Conservation (phyloP, 495 filamentous ascomycete species). For the Jackrogersella multiformis region DNA sequence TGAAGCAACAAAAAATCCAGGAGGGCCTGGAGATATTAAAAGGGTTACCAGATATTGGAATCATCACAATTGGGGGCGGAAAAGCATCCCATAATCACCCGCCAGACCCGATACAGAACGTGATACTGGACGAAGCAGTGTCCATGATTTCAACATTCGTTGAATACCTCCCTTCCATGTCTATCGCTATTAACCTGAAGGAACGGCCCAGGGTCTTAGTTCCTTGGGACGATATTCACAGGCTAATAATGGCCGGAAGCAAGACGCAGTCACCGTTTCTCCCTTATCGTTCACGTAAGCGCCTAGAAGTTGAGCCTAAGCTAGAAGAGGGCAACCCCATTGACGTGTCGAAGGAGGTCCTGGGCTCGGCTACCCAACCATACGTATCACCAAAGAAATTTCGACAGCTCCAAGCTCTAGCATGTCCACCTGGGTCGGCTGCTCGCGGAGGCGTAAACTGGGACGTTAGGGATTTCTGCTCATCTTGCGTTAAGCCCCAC, state of each 20-base stretch:
- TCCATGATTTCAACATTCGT: slow-evolving; percentile 73
- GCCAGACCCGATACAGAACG: slow-evolving; percentile 56
- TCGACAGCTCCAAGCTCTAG: slow-evolving; percentile 58
- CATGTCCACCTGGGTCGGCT: slow-evolving; percentile 67
- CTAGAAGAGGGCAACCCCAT: slow-evolving; percentile 8
- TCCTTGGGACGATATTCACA: slow-evolving; percentile 63
- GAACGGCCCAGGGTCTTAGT: slow-evolving; percentile 80
- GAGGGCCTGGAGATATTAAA: slow-evolving; percentile 45
- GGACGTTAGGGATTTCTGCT: slow-evolving; percentile 67
- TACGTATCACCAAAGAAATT: slow-evolving; percentile 57
- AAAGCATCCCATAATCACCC: slow-evolving; percentile 56
- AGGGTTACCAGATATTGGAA: slow-evolving; percentile 39
- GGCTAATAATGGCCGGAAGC: slow-evolving; percentile 50
- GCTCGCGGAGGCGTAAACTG: slow-evolving; percentile 63
- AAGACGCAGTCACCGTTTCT: slow-evolving; percentile 38
- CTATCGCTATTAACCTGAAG: slow-evolving; percentile 80
- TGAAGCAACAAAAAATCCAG: slow-evolving; percentile 69
- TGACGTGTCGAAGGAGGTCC: not conserved
- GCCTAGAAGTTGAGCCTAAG: slow-evolving; percentile 46
- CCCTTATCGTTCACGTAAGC: slow-evolving; percentile 49
- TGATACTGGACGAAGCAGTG: slow-evolving; percentile 68
- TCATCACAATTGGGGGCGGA: slow-evolving; percentile 59
- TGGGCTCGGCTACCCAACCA: slow-evolving; percentile 30
- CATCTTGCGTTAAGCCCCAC: slow-evolving; percentile 70
- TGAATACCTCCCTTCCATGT: slow-evolving; percentile 80